Conservation (phyloP, 2,329 filamentous ascomycete genomes). For the Hypocrella siamensis region DNA sequence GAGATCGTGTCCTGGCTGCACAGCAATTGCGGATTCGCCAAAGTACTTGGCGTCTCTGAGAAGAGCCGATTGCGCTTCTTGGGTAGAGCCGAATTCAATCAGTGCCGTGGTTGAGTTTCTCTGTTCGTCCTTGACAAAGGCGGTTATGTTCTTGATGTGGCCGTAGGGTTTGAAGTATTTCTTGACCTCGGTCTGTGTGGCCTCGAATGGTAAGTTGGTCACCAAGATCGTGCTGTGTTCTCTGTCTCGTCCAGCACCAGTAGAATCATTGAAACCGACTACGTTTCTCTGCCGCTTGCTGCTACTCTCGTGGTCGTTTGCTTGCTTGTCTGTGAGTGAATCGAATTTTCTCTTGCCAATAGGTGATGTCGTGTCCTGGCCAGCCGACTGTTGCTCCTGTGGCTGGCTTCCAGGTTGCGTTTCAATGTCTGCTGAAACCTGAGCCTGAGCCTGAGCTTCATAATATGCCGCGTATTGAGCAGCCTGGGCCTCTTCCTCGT, state of each 20-base stretch:
- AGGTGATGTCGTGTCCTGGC: constrained; percentile 16
- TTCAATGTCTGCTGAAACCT: constrained; percentile 4
- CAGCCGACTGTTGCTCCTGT: constrained; percentile 1
- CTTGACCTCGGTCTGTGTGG: constrained; percentile 56
- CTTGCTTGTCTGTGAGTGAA: constrained; percentile 27
- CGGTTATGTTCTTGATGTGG: constrained; percentile 60
- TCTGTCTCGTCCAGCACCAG: constrained; percentile 47
- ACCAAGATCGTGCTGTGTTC: constrained; percentile 81
- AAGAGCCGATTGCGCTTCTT: constrained; percentile 69
- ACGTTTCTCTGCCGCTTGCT: constrained; percentile 53
- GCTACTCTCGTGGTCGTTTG: constrained; percentile 22
- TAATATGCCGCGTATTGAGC: constrained; percentile 31
- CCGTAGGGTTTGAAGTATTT: constrained; percentile 91
- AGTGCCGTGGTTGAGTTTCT: constrained; percentile 52
- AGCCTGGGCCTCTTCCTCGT: constrained; percentile 46
- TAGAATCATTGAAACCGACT: constrained; percentile 12
- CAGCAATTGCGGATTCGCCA: constrained; percentile 54
- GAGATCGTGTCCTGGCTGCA: constrained; percentile 58
- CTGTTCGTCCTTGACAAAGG: constrained; percentile 43
- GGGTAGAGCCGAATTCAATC: constrained; percentile 68
- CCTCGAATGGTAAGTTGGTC: constrained; percentile 54
- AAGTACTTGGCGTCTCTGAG: constrained; percentile 71
- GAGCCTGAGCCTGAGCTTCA: constrained; percentile 8
- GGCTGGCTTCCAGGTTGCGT: constrained; percentile 5
- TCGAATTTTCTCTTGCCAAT: constrained; percentile 63